These are phyloP conservation scores for Mortierella sp. DNA, from an alignment of 371 early-diverging fungal species.

Conservation along the genomic window DNA sequence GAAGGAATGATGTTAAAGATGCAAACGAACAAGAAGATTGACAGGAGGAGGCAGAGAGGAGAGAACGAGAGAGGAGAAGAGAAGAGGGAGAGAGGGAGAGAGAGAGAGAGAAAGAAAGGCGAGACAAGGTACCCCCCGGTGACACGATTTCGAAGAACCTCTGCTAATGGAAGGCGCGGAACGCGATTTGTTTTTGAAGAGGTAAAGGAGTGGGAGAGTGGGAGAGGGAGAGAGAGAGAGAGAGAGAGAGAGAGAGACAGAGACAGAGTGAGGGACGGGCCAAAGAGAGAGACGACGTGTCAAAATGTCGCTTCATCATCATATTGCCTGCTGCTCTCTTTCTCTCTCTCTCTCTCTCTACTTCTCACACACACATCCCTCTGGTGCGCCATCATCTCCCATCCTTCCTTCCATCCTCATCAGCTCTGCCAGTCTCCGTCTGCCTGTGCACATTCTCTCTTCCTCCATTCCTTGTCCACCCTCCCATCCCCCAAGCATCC, in stretches of 20 bases:
- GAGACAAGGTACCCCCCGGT: no score
- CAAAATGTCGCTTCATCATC: slow-evolving; percentile 5
- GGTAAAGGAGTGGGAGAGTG: no score
- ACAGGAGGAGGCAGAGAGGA: no score
- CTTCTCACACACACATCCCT: neutral
- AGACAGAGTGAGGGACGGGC: neutral
- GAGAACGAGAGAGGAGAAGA: no score
- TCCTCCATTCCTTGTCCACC: slow-evolving; percentile 1
- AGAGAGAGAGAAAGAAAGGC: no score
- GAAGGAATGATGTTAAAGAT: slow-evolving; percentile 2
- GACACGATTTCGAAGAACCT: no score
- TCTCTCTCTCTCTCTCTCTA: slow-evolving; percentile 5
- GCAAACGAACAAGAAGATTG: slow-evolving; percentile 6
- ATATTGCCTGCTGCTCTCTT: neutral
- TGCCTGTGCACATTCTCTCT: neutral
- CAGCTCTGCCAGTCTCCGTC: neutral
- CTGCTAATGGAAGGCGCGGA: no score
- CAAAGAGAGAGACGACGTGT: slow-evolving; percentile 15
- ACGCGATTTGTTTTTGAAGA: no score
- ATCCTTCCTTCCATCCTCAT: neutral
- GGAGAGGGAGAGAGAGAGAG: neutral
- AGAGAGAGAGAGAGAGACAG: neutral
- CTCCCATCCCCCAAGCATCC: slow-evolving; percentile 7
- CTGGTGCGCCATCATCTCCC: neutral
- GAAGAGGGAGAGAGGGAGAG: no score